Evolutionary conservation across 2,329 filamentous ascomycete genomes (phyloP), one percentile per base, ranked within the genome.

Genomic region (Curvularia hawaiiensis): DNA sequence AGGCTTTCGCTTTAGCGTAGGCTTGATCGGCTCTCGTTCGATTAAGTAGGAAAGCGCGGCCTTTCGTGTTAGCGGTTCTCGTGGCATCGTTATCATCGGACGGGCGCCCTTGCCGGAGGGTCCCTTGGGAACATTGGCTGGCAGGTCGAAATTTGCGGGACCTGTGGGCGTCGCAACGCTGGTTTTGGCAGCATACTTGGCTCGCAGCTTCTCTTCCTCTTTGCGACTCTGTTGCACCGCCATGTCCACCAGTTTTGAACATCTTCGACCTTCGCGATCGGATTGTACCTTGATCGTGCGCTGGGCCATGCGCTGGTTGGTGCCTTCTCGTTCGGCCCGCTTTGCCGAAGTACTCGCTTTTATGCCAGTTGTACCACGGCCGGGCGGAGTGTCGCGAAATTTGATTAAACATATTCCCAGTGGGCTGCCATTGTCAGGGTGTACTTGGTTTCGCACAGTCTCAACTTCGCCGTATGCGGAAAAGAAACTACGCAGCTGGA

Each of bases 391-490:
- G 73, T 98, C 94, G 69, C 90, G 88, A 76, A 96, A 99, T 58
- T 90, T 88, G 72, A 99, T 92, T 16, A 92, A 91, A 64, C 91
- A 96, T 73, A 99, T 93, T 12, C 95, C 95, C 12, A 99, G 84
- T 72, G 96, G 96, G 71, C 91, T 95, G 18, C 95, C 95, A 12
- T 93, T 98, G 56, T 93, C 89, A 9, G 95, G 95, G 76, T 99
- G 92, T 70, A 96, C 94, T 75, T 96, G 94, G 72, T 97, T 97
- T 71, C 91, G 92, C 67, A 96, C 90, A 71, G 93, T 90, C 44
- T 90, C 89, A 62, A 99, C 93, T 57, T 97, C 91, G 52, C 92
- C 92, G 78, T 90, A 96, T 3, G 85, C 86, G 18, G 88, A 86
- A 73, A 96, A 96, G 52, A 91, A 85, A 45, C 89, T 86, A 18